phyloP scores from a whole-genome alignment of 768 basidiomycete species.

The Rhodotorula graminis region DNA sequence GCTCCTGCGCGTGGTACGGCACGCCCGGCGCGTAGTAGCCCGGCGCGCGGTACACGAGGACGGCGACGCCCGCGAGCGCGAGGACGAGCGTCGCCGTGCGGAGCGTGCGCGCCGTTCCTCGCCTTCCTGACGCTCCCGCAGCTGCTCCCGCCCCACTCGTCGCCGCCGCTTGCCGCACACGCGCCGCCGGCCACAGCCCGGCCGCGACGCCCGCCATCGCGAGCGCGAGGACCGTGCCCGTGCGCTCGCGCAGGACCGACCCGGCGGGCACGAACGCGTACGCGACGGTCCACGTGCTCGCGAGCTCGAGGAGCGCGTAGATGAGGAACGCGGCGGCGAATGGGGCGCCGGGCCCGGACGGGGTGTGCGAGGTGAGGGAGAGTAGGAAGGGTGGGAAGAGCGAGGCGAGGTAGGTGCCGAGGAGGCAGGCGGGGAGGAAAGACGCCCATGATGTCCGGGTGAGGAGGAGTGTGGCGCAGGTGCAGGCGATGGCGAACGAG shows the following conservation, averaged over 20 bases:
- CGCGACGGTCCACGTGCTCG: conserved; percentile 20
- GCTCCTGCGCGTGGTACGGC: conserved; percentile 44
- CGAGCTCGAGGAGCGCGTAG: conserved; percentile 27
- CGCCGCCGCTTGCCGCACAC: neutral
- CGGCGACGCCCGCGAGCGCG: neutral
- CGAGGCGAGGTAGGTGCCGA: conserved; percentile 17
- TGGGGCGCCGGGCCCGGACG: neutral
- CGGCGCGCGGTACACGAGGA: neutral
- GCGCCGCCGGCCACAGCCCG: conserved; percentile 10
- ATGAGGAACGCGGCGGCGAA: conserved; percentile 20
- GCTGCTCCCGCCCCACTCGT: neutral
- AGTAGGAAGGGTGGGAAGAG: conserved; percentile 20
- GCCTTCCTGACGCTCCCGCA: neutral
- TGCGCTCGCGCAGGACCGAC: conserved; percentile 23
- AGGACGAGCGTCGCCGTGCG: neutral
- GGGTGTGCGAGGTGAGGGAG: neutral
- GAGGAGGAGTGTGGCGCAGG: conserved; percentile 2
- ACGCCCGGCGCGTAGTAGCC: neutral
- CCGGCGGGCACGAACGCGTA: conserved; percentile 39
- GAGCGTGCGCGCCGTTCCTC: neutral
- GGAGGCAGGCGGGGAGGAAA: conserved; percentile 16
- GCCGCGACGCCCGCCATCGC: conserved; percentile 9
- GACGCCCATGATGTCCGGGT: conserved; percentile 6
- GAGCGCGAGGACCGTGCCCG: conserved; percentile 25
- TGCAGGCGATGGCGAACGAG: neutral